phyloP scores from a whole-genome alignment of 257 asterid genomes.

The Paulownia fortunei region DNA sequence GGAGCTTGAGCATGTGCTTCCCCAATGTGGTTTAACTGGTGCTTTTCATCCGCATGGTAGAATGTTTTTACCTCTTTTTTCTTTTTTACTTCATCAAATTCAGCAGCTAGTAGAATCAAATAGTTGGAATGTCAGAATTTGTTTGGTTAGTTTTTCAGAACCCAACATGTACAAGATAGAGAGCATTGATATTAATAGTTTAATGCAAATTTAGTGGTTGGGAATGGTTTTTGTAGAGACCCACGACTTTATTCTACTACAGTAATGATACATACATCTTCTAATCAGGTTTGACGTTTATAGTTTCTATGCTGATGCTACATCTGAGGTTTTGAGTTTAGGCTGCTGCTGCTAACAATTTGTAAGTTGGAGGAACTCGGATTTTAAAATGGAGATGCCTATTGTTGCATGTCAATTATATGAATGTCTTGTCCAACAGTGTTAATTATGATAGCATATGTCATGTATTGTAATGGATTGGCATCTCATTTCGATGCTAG shows the following conservation, averaged over 20 bases:
- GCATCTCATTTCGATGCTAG: no score
- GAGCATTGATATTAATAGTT: background rate
- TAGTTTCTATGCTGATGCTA: background rate
- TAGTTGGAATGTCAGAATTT: background rate
- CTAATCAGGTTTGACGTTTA: background rate
- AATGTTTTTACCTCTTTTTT: background rate
- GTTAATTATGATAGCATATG: no score
- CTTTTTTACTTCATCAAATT: background rate
- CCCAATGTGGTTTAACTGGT: background rate
- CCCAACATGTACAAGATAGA: background rate
- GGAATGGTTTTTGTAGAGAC: background rate
- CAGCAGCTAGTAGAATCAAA: background rate
- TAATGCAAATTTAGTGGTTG: background rate
- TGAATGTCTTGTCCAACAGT: no score
- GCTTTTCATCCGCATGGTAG: background rate
- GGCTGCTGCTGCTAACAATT: no score
- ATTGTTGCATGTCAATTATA: no score
- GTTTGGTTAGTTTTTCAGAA: background rate
- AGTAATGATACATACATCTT: background rate
- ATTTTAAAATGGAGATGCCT: no score
- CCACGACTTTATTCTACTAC: background rate
- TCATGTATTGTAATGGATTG: no score
- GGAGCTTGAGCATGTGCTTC: constrained; percentile 48
- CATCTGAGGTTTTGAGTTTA: no score
- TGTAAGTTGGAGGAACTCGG: no score